Conservation (phyloP, 2,329 filamentous ascomycete species). For the Venturia aucupariae region DNA sequence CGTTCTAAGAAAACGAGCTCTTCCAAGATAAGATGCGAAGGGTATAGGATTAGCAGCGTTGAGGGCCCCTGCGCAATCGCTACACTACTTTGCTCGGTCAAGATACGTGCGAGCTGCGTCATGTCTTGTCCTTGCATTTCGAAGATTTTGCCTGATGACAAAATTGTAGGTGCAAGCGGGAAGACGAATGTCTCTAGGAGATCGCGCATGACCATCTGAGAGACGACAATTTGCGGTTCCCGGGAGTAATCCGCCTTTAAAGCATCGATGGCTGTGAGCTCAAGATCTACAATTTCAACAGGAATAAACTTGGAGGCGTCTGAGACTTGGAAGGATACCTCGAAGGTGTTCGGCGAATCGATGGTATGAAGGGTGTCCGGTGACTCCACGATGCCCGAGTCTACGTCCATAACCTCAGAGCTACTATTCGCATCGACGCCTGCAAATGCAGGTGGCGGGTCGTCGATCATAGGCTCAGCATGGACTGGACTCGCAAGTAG, state of each 20-base stretch:
- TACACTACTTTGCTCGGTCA: slow-evolving; percentile 2
- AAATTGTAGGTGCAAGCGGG: background rate
- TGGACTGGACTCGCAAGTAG: background rate
- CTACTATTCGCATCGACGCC: background rate
- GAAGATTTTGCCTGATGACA: background rate
- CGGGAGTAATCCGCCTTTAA: background rate
- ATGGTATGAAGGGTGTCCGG: background rate
- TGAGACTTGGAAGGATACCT: background rate
- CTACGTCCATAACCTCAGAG: background rate
- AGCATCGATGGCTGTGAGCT: background rate
- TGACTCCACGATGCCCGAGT: background rate
- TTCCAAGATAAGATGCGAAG: background rate
- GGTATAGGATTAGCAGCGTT: background rate
- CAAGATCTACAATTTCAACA: background rate
- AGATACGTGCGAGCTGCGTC: background rate
- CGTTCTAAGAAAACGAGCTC: background rate
- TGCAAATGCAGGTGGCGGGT: background rate
- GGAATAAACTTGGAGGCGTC: background rate
- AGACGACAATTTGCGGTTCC: background rate
- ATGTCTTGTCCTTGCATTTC: background rate
- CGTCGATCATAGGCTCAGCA: background rate
- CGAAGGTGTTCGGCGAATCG: background rate
- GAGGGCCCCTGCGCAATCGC: background rate
- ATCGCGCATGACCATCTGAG: background rate
- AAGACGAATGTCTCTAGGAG: background rate